Percentiles rank a stretch among this genome's conserved stretches.
These are phyloP conservation scores for Albophoma yamanashiensis DNA, from an alignment of 2,329 filamentous ascomycete species.

Conservation along the genomic window DNA sequence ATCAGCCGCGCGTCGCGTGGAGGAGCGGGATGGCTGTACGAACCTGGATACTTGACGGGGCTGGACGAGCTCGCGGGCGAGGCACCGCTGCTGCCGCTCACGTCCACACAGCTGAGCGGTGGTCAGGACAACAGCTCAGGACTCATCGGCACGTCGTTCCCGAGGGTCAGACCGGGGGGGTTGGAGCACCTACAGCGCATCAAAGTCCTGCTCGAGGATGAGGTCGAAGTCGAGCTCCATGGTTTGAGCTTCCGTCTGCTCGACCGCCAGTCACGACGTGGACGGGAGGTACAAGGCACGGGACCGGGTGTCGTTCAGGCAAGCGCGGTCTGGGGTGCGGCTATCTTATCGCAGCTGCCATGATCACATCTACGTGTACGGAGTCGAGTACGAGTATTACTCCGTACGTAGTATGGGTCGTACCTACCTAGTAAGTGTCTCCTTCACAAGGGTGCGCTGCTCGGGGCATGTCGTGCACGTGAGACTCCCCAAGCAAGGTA, in stretches of 20 bases:
- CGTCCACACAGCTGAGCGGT: constrained; percentile 23
- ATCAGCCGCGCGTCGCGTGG: neutral
- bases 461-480: too few species aligned
- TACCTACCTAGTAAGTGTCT: too few species aligned
- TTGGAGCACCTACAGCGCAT: constrained; percentile 35
- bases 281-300: neutral
- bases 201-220: constrained; percentile 41
- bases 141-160: neutral
- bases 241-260: neutral
- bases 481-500: too few species aligned
- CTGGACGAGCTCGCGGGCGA: neutral
- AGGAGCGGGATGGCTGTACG: neutral
- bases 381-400: too few species aligned
- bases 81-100: constrained; percentile 14
- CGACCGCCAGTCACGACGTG: neutral
- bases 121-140: neutral
- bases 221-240: constrained; percentile 18
- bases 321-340: neutral
- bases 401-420: too few species aligned
- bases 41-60: constrained; percentile 26
- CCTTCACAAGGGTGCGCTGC: too few species aligned
- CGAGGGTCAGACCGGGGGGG: neutral
- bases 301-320: neutral
- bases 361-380: neutral
- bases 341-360: neutral